Base-by-base conservation (phyloP, 1,284 basidiomycete species). In the Stygiomarasmius scandens region DNA sequence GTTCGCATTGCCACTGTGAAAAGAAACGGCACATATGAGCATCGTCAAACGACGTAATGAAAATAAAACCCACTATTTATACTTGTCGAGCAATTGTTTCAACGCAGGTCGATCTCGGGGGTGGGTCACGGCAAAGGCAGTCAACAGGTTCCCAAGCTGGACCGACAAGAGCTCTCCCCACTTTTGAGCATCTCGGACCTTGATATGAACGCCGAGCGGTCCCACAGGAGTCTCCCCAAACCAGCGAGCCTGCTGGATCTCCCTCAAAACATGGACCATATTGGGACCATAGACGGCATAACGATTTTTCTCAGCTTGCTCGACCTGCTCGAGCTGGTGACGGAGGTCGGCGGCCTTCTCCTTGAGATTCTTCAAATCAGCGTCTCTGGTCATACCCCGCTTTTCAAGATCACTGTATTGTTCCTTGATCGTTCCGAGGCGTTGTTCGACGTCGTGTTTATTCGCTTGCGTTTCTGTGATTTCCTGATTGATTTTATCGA, bases 171-270 rank as follows among this genome's bases (percentile, higher is more conserved):
- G 65, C 0, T 75, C 73, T 0, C 84, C 85, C 86, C 93, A 99
- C 29, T 70, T 75, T 61, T 75, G 61, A 0, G 77, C 73, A 58
- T 97, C 92, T 61, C 78, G 84, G 49, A 95, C 83, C 65, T 89
- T 89, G 63, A 99, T 88, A 68, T 85, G 83, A 46, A 80, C 62
- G 0, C 95, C 95, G n/a, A 98, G 76, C 0, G 95, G 95, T 0
- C 97, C 97, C 25, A 98, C 71, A 0, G 96, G 96, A 16, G 69
- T 73, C 36, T 87, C 79, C 9, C 89, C 89, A 25, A 77, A 67
- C 93, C 93, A 95, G 4, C 64, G 70, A 61, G 75, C 74, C 9
- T 64, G 64, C n/a, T 75, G 64, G 51, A 97, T 90, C 41, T 71
- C 75, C 4, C 78, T 75, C 20, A 89, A 61, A n/a, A 94, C 79